These are phyloP conservation scores for Trichoderma sp. DNA, from an alignment of 2,329 filamentous ascomycete genomes.

Conservation along the genomic window DNA sequence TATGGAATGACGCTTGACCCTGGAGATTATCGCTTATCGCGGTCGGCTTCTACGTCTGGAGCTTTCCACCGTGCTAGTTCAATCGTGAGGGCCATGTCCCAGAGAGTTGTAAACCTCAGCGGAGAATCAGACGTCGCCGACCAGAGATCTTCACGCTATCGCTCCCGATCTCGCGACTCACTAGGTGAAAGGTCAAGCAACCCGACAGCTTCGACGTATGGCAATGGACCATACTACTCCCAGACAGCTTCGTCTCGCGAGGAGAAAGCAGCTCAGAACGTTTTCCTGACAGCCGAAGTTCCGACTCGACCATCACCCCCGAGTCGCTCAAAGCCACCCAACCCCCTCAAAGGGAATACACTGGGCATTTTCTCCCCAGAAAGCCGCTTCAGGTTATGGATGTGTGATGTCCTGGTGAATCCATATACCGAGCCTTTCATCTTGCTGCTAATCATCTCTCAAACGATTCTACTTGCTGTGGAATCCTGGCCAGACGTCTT, in stretches of 20 bases:
- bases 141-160: slow-evolving; percentile 65
- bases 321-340: slow-evolving; percentile 44
- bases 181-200: slow-evolving; percentile 37
- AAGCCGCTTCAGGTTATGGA: slow-evolving; percentile 69
- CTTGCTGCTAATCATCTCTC: slow-evolving; percentile 81
- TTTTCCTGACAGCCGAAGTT: slow-evolving; percentile 23
- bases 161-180: slow-evolving; percentile 57
- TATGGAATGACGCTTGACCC: slow-evolving; percentile 61
- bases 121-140: slow-evolving; percentile 87
- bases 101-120: slow-evolving; percentile 95
- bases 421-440: slow-evolving; percentile 86
- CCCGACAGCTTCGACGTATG: slow-evolving; percentile 41
- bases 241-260: slow-evolving; percentile 48
- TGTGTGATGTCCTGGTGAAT: slow-evolving; percentile 85
- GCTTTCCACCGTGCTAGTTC: slow-evolving; percentile 71
- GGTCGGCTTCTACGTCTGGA: slow-evolving; percentile 64
- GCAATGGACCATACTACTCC: slow-evolving; percentile 56
- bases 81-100: slow-evolving; percentile 84
- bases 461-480: slow-evolving; percentile 84
- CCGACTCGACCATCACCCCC: slow-evolving; percentile 28
- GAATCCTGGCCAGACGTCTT: slow-evolving; percentile 77
- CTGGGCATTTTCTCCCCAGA: slow-evolving; percentile 82
- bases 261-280: slow-evolving; percentile 48
- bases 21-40: slow-evolving; percentile 56
- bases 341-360: slow-evolving; percentile 84